These are phyloP conservation scores for Eleusine indica DNA, from an alignment of 176 grass and related monocot species.

Conservation along the genomic window DNA sequence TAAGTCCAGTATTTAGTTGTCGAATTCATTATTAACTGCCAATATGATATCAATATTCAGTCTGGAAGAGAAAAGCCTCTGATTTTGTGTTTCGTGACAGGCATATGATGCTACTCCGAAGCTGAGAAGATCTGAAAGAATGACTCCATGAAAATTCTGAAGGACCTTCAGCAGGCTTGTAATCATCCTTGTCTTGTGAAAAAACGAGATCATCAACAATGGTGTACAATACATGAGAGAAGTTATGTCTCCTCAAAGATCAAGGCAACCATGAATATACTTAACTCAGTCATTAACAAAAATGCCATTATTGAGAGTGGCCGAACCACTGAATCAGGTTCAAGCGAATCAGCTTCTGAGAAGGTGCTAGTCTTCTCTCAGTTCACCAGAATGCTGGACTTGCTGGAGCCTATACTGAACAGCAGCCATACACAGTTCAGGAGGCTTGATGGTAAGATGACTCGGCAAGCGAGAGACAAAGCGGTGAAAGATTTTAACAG, in stretches of 20 bases:
- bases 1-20: too few relatives aligned
- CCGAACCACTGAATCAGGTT: conserved; percentile 24
- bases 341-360: conserved; percentile 34
- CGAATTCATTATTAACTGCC: too few relatives aligned
- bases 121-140: too few relatives aligned
- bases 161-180: too few relatives aligned
- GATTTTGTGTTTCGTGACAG: too few relatives aligned
- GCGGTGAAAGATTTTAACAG: conserved; percentile 69
- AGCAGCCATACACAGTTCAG: conserved; percentile 62
- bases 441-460: conserved; percentile 82
- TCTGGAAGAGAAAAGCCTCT: too few relatives aligned
- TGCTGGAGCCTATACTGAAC: conserved; percentile 72
- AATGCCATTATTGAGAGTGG: conserved; percentile 1
- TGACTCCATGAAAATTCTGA: too few relatives aligned
- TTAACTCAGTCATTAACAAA: conserved; percentile 47
- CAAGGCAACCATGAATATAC: conserved; percentile 45
- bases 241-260: conserved; percentile 89
- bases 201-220: too few relatives aligned
- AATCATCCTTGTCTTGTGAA: too few relatives aligned
- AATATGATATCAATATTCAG: too few relatives aligned
- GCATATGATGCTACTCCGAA: too few relatives aligned
- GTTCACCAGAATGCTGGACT: conserved; percentile 87
- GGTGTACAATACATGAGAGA: conserved; percentile 14
- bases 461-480: conserved; percentile 55
- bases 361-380: conserved; percentile 91